Conservation (phyloP, 768 basidiomycete species). For the Tulasnella sp. region DNA sequence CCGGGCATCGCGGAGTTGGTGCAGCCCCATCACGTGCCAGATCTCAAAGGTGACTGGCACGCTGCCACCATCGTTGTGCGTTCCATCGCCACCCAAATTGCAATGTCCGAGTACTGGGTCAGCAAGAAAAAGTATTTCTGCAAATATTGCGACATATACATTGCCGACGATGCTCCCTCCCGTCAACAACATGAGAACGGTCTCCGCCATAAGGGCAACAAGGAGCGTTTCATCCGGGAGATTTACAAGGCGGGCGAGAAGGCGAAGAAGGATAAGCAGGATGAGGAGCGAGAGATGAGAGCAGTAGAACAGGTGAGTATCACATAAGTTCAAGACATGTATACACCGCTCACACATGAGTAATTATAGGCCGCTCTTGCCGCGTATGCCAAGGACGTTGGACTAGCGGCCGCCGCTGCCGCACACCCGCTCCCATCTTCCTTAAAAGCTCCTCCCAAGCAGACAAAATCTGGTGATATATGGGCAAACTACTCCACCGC, state of each 20-base stretch:
- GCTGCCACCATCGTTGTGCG: too few relatives aligned
- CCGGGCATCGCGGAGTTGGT: too few relatives aligned
- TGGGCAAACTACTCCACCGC: slow-evolving; percentile 79
- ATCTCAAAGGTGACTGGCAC: too few relatives aligned
- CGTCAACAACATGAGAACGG: slow-evolving; percentile 87
- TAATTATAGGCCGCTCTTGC: slow-evolving; percentile 54
- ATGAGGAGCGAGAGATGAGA: slow-evolving; percentile 79
- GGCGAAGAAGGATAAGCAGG: slow-evolving; percentile 69
- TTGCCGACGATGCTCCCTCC: slow-evolving; percentile 91
- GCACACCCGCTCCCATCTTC: slow-evolving; percentile 28
- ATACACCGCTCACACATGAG: not conserved
- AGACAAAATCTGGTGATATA: slow-evolving; percentile 29
- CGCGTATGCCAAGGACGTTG: slow-evolving; percentile 65
- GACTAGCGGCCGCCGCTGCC: slow-evolving; percentile 46
- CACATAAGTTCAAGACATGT: slow-evolving; percentile 17
- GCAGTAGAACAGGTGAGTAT: slow-evolving; percentile 60
- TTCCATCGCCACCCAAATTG: too few relatives aligned
- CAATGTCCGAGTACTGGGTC: slow-evolving; percentile 88
- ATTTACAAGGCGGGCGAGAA: slow-evolving; percentile 90
- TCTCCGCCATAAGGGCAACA: slow-evolving; percentile 84
- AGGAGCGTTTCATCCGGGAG: slow-evolving; percentile 80
- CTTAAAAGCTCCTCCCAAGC: slow-evolving; percentile 29
- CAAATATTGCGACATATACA: slow-evolving; percentile 96
- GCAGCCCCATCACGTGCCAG: too few relatives aligned
- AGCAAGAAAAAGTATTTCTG: slow-evolving; percentile 87